Evolutionary conservation across 1,284 basidiomycete genomes (phyloP), one percentile per base, ranked within the genome.

Genomic region (Ganoderma leucocontextum): DNA sequence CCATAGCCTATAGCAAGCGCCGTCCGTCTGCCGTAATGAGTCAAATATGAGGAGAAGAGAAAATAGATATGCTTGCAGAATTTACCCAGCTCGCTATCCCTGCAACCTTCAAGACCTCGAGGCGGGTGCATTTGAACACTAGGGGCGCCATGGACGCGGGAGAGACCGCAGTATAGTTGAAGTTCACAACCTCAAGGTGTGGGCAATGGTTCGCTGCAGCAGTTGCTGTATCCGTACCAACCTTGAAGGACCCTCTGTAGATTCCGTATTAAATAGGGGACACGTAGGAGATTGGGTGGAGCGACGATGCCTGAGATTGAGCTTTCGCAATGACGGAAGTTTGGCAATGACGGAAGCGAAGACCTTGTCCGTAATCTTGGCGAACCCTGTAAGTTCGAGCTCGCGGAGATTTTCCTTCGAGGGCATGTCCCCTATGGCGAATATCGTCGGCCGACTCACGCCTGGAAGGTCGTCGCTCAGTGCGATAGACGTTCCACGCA

Each of bases 61-160:
- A 10, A 35, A 41, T 42, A 62, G 36, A 25, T 13, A 29, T 49
- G n/a, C 29, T 41, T 6, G 17, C 59, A 63, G 12, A 49, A 78
- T 84, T 76, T 65, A 86, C 91, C 85, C 90, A 88, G 71, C 84
- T 88, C 12, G 82, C 78, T 65, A 91, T 84, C 4, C 87, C 89
- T 4, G 90, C 89, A 3, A 90, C 76, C 74, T 92, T 92, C 41
- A 92, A 75, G 0, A 87, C 85, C 73, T 88, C 81, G 5, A 92
- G 73, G 10, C 81, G 72, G 22, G 74, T 74, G 72, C 86, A 86
- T 38, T 78, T 77, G 0, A 72, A 75, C 5, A 91, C 70, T 2
- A 91, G 77, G 10, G 81, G 77, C 0, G 81, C 79, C 4, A 92
- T 74, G 9, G 87, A 84, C 0, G 74, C 68, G 0, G 90, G 86